A percentile compares a stretch with the other conserved stretches of the same genome.
These are phyloP conservation scores for Chenopodium album DNA, from an alignment of 148 eudicot species.

Conservation along the genomic window DNA sequence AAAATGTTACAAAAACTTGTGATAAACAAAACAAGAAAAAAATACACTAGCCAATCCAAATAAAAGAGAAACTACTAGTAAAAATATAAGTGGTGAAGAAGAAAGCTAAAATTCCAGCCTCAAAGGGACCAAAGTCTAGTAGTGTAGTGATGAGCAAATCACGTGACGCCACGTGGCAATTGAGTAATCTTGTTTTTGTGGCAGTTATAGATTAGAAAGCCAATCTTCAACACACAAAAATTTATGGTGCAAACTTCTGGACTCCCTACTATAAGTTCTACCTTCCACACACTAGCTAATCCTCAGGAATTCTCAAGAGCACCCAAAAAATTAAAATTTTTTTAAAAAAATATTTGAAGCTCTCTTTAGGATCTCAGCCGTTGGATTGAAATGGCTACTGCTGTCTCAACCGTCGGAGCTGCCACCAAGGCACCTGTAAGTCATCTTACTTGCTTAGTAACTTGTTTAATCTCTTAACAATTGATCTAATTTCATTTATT, in stretches of 20 bases:
- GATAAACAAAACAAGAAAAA: constrained; percentile 2
- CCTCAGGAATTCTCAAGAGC: neutral
- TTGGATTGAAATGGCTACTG: constrained; percentile 54
- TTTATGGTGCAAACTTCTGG: constrained; percentile 38
- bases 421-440: constrained; percentile 72
- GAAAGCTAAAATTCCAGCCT: constrained; percentile 40
- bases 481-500: too few species aligned
- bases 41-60: constrained; percentile 7
- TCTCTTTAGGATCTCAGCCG: constrained; percentile 15
- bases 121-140: constrained; percentile 25
- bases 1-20: neutral
- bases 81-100: constrained; percentile 57
- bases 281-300: neutral
- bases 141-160: constrained; percentile 19
- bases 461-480: neutral
- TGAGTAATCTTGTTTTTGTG: constrained; percentile 77
- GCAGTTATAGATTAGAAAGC: constrained; percentile 40
- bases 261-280: constrained; percentile 21
- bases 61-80: neutral
- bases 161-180: constrained; percentile 53
- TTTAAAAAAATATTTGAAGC: neutral
- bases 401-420: constrained; percentile 72
- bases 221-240: constrained; percentile 38
- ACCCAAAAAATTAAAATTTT: neutral
- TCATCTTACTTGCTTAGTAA: neutral